These are phyloP conservation scores for Cucurbitaria berberidis DNA, from an alignment of 2,329 filamentous ascomycete genomes.

Conservation along the genomic window DNA sequence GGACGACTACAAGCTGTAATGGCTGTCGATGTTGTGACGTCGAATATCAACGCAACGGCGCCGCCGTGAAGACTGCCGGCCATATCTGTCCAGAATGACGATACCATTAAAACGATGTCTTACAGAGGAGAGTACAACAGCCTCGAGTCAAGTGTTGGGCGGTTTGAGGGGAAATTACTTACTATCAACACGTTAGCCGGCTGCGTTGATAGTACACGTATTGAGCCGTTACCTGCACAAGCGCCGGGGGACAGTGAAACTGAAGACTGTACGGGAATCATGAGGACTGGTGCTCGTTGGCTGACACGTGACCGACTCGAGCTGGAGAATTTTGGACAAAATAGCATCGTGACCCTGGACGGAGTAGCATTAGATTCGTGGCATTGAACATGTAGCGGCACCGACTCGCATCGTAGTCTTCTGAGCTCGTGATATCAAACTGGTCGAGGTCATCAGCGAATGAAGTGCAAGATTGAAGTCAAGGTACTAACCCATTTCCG, in stretches of 20 bases:
- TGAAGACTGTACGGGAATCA: constrained; percentile 50
- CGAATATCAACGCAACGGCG: constrained; percentile 61
- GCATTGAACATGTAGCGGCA: background rate
- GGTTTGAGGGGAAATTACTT: background rate
- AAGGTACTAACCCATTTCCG: constrained; percentile 19
- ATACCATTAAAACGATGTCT: too few relatives aligned
- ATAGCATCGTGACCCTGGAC: constrained; percentile 41
- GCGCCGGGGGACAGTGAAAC: constrained; percentile 51
- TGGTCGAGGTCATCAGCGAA: constrained; percentile 11
- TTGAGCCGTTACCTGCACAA: constrained; percentile 51
- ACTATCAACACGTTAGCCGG: background rate
- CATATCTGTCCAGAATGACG: constrained; percentile 1
- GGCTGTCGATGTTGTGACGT: constrained; percentile 58
- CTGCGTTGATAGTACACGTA: background rate
- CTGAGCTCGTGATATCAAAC: constrained; percentile 27
- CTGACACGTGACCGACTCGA: constrained; percentile 41
- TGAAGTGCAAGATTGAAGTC: background rate
- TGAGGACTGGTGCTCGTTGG: constrained; percentile 38
- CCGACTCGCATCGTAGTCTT: constrained; percentile 33
- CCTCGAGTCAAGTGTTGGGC: background rate
- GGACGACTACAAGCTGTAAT: constrained; percentile 39
- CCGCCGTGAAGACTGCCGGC: constrained; percentile 60
- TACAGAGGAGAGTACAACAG: background rate
- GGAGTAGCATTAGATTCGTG: constrained; percentile 7
- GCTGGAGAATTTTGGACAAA: constrained; percentile 39